Base-by-base conservation (phyloP, 805 yeast genomes). In the Tetrapisispora arboricola region DNA sequence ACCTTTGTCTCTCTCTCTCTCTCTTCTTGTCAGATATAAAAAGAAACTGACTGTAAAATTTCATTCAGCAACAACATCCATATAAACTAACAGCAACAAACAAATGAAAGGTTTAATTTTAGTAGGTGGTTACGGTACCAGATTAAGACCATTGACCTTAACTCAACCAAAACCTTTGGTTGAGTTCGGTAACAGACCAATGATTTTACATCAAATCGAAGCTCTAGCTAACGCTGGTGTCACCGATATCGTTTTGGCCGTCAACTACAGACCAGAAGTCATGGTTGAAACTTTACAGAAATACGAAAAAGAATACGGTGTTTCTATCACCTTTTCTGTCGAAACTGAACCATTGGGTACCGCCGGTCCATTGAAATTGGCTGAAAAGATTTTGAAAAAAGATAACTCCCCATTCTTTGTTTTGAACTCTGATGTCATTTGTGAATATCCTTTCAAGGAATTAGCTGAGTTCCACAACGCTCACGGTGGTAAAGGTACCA, bases 51-150 rank as follows among this genome's bases (percentile, higher is more conserved):
- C 28, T 33, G 36, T 16, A 10, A 22, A 22, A 22, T 22, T 22
- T 22, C 25, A 8, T 22, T 22, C 10, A 10, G 10, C 7, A 7
- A 22, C 10, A 8, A 7, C 7, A 22, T 22, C 27, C 10, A 5
- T 25, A 5, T n/a, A 25, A 7, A 4, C 12, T 7, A 25, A 12
- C 10, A 17, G 4, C 22, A 18, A 9, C 5, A 15, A 7, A 24
- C 64, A 34, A 50, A 86, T 87, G 96, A 87, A 87, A 75, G 96
- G 95, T 65, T 79, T 90, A 68, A 90, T 90, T 76, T 80, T 90
- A 66, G 97, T 90, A 57, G 98, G 98, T 64, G 98, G 98, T 69
- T 92, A 88, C 75, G 99, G 99, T 76, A 92, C 99, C 61, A 92
- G 99, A 74, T 83, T 92, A 73, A 88, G 99, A 78, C 99, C 99